Conservation (phyloP, 495 filamentous ascomycete species). For the Hypoxylon lenormandii region DNA sequence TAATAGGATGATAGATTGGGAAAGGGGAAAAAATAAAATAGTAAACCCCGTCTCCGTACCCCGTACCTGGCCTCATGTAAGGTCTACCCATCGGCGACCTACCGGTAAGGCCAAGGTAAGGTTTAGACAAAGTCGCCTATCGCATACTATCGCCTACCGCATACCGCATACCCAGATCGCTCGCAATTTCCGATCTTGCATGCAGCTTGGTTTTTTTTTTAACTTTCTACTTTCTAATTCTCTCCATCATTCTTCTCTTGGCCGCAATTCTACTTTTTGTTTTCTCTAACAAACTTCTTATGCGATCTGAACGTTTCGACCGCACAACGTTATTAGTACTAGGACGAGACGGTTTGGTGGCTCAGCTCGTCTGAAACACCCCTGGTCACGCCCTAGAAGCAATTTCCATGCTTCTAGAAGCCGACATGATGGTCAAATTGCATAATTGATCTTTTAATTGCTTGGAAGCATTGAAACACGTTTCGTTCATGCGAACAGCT, state of each 20-base stretch:
- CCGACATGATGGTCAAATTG: slow-evolving; percentile 59
- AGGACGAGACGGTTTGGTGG: slow-evolving; percentile 32
- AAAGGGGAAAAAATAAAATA: too few relatives aligned
- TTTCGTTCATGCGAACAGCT: slow-evolving; percentile 62
- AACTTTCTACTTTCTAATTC: slow-evolving; percentile 17
- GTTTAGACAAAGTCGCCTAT: too few relatives aligned
- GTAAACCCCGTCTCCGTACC: slow-evolving; percentile 27
- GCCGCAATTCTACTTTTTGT: slow-evolving; percentile 26
- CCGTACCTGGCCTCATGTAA: too few relatives aligned
- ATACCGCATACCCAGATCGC: slow-evolving; percentile 31
- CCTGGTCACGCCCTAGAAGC: slow-evolving; percentile 55
- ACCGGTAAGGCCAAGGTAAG: too few relatives aligned
- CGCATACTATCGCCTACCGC: background rate
- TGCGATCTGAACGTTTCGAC: slow-evolving; percentile 21
- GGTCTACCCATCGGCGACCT: too few relatives aligned
- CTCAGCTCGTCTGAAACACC: slow-evolving; percentile 46
- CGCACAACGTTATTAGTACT: slow-evolving; percentile 26
- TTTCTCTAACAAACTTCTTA: slow-evolving; percentile 23
- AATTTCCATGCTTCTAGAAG: slow-evolving; percentile 60
- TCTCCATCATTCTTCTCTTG: slow-evolving; percentile 16
- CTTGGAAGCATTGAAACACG: slow-evolving; percentile 61
- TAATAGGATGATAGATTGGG: slow-evolving; percentile 1
- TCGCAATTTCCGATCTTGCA: slow-evolving; percentile 47
- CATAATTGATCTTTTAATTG: slow-evolving; percentile 66
- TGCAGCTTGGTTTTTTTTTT: too few relatives aligned